Base-by-base conservation (phyloP, 2,329 filamentous ascomycete genomes). In the Trichoderma afroharzianum region DNA sequence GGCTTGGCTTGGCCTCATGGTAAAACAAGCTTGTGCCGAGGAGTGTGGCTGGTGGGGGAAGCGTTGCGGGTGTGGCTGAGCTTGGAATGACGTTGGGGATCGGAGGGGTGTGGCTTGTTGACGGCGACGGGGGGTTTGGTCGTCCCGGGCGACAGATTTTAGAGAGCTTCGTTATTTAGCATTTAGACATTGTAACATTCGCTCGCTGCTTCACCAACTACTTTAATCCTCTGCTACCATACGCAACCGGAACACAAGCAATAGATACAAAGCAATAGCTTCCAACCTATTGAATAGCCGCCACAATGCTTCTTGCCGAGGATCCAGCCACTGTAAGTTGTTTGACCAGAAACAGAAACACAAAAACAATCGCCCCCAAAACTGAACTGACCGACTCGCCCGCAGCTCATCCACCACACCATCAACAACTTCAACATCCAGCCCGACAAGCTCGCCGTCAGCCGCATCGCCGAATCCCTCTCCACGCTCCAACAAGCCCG, bases 351-450 rank as follows among this genome's bases (percentile, higher is more conserved):
- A 36, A 32, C 15, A 28, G 5, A 53, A 36, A 32, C 18, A 21
- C 57, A 33, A 53, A 24, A 21, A 53, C n/a, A 53, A 21, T n/a
- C 0, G 7, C 11, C 3, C 28, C 39, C 33, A 36, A 58, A 12
- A 15, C 18, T 15, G 18, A 15, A 33, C 28, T 33, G 55, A 58
- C 43, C 39, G 24, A 36, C 21, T 39, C 9, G 47, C n/a, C 33
- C 47, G 21, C 64, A 96, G 93, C 92, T 98, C 79, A 97, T 99
- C 83, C 88, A 91, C 79, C 92, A 97, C 84, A 97, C 95, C 55
- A 92, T 97, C 78, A 88, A 91, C 77, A 97, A 98, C 86, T 99
- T 99, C 90, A 96, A 97, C 85, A 97, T 95, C 78, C 86, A 89
- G 24, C 93, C 93, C 12, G 96, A 99, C 86, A 96, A 94, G 79